Evolutionary conservation across 306 rosid species (phyloP).

Genomic region (Vigna trinervia): DNA sequence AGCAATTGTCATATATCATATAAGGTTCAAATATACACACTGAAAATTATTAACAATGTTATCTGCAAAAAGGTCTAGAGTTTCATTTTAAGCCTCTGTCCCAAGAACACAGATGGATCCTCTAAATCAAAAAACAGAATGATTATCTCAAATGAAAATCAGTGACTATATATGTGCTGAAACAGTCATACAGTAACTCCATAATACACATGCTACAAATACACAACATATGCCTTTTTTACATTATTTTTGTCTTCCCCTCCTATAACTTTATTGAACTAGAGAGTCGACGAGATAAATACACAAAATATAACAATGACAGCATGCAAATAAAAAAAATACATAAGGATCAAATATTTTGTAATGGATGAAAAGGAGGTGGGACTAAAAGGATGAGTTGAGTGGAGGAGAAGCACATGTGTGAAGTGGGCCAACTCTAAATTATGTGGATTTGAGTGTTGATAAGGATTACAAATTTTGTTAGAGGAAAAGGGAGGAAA

Average conservation of each 20-base stretch:
- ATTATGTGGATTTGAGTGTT: no score
- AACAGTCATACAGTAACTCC: slow-evolving; percentile 16
- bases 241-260: not conserved
- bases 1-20: no score
- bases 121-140: not conserved
- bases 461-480: no score
- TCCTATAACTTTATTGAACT: not conserved
- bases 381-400: no score
- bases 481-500: no score
- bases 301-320: not conserved
- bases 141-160: not conserved
- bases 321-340: slow-evolving; percentile 13
- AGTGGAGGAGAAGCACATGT: no score
- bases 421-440: no score
- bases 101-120: not conserved
- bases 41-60: no score
- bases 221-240: slow-evolving; percentile 1
- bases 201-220: not conserved
- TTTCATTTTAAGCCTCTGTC: not conserved
- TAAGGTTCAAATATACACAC: no score
- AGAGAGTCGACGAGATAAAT: no score
- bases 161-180: no score
- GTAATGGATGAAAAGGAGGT: no score
- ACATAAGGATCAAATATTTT: slow-evolving; percentile 33
- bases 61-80: not conserved